phyloP scores from a whole-genome alignment of 495 filamentous ascomycete species.

The Xylaria scruposa region DNA sequence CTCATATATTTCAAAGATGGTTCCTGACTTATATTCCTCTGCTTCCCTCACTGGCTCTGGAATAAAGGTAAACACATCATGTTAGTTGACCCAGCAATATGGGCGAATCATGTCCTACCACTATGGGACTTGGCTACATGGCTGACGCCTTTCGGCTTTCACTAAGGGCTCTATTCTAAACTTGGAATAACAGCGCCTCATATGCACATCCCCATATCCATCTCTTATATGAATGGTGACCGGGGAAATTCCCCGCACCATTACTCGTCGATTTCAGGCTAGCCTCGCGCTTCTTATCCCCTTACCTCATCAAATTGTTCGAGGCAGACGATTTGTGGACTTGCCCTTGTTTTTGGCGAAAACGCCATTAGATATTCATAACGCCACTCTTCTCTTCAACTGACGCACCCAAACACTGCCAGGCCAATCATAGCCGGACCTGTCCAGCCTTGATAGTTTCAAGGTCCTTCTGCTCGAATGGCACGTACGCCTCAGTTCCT shows the following conservation, averaged over 20 bases:
- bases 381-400: not conserved
- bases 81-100: not conserved
- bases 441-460: constrained; percentile 54
- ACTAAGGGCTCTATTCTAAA: not conserved
- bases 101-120: not conserved
- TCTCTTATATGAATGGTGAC: not conserved
- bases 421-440: constrained; percentile 53
- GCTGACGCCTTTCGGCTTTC: not conserved
- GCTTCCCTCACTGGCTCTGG: not conserved
- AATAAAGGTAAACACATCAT: not conserved
- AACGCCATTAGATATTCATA: not conserved
- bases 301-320: not conserved
- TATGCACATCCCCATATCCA: not conserved
- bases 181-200: not conserved
- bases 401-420: not conserved
- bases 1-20: not conserved
- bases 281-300: not conserved
- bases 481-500: constrained; percentile 56
- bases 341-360: not conserved
- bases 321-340: not conserved
- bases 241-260: not conserved
- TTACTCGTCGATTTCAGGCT: not conserved
- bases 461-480: constrained; percentile 65
- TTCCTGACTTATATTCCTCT: not conserved
- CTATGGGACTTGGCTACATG: not conserved